A percentile compares a stretch with the other conserved stretches of the same genome.
These are phyloP conservation scores for Cicer cuneatum DNA, from an alignment of 306 rosid species.

Conservation along the genomic window DNA sequence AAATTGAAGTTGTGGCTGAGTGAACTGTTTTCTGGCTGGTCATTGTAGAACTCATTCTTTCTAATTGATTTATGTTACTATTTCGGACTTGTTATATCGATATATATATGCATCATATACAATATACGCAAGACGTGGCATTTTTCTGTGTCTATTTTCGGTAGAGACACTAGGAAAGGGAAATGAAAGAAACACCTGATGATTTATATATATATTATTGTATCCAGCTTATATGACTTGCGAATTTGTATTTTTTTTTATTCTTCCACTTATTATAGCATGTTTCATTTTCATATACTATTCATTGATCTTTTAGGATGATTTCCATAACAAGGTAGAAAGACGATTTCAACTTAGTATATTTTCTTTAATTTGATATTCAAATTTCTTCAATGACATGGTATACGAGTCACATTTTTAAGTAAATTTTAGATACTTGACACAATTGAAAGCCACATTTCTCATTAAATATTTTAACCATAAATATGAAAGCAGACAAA, in stretches of 20 bases:
- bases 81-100: slow-evolving; percentile 2
- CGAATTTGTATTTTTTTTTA: neutral
- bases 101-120: slow-evolving; percentile 15
- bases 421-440: neutral
- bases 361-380: neutral
- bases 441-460: neutral
- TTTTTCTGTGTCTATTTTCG: slow-evolving; percentile 19
- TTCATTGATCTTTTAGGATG: neutral
- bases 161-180: slow-evolving; percentile 14
- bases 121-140: neutral
- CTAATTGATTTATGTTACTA: slow-evolving; percentile 33
- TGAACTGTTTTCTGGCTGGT: slow-evolving; percentile 40
- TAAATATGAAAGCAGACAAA: no score
- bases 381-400: neutral
- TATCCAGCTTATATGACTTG: neutral
- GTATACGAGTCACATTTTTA: neutral
- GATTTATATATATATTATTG: neutral
- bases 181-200: slow-evolving; percentile 3
- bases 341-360: neutral
- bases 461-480: no score
- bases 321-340: neutral
- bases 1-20: slow-evolving; percentile 40
- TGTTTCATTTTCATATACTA: neutral
- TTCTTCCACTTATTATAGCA: neutral
- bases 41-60: slow-evolving; percentile 35